phyloP scores from a whole-genome alignment of 2,329 filamentous ascomycete species.

The Colletotrichum higginsianum region DNA sequence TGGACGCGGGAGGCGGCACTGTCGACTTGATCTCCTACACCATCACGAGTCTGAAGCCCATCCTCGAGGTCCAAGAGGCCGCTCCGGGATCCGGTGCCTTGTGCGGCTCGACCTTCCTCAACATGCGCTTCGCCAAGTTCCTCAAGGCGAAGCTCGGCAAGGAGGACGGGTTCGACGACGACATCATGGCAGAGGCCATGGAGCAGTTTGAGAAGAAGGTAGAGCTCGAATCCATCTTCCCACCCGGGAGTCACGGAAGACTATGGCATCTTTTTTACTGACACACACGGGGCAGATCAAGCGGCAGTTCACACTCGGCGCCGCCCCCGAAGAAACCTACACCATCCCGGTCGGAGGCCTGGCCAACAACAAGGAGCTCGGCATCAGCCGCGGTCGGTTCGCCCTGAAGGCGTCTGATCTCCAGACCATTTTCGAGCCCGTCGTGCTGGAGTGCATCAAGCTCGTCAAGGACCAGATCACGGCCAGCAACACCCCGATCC shows the following conservation, averaged over 20 bases:
- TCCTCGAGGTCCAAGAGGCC: slow-evolving; percentile 64
- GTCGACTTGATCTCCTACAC: slow-evolving; percentile 69
- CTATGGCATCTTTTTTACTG: slow-evolving; percentile 43
- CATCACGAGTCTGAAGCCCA: slow-evolving; percentile 59
- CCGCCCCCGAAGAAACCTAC: slow-evolving; percentile 56
- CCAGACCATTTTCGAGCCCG: slow-evolving; percentile 60
- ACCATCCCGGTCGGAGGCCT: slow-evolving; percentile 54
- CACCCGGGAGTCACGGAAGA: too few species aligned
- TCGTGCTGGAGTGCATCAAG: slow-evolving; percentile 59
- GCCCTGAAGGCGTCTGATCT: slow-evolving; percentile 56
- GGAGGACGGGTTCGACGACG: slow-evolving; percentile 60
- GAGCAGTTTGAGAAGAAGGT: slow-evolving; percentile 61
- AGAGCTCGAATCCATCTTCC: slow-evolving; percentile 28
- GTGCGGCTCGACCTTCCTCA: slow-evolving; percentile 66
- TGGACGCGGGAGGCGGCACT: slow-evolving; percentile 69
- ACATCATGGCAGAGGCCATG: slow-evolving; percentile 56
- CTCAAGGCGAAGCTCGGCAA: slow-evolving; percentile 60
- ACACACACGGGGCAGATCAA: slow-evolving; percentile 49
- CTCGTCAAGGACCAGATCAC: slow-evolving; percentile 61
- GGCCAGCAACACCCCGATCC: slow-evolving; percentile 58
- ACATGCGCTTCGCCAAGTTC: slow-evolving; percentile 62
- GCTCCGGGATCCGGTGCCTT: slow-evolving; percentile 64
- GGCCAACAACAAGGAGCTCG: slow-evolving; percentile 54
- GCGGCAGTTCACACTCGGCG: slow-evolving; percentile 49
- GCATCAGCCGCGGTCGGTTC: slow-evolving; percentile 55